Conservation (phyloP, 2,329 filamentous ascomycete species). For the Neocucurbitaria cava region DNA sequence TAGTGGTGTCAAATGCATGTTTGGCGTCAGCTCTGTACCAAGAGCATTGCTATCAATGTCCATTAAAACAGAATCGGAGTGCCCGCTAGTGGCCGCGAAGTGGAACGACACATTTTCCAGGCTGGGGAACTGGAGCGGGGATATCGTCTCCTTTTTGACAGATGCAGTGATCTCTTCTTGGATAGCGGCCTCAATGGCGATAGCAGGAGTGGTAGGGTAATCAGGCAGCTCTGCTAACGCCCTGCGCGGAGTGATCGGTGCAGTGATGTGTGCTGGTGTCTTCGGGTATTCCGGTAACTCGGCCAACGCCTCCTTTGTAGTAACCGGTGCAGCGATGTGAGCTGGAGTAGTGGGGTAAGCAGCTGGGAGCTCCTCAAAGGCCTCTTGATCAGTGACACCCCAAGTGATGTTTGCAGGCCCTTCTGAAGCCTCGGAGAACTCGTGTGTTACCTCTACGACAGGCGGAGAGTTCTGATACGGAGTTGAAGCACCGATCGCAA, state of each 20-base stretch:
- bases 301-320: constrained; percentile 2
- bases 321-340: constrained; percentile 21
- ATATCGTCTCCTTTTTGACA: constrained; percentile 35
- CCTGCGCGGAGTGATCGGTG: constrained; percentile 23
- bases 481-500: not conserved
- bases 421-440: not conserved
- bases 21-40: constrained; percentile 14
- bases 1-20: constrained; percentile 23
- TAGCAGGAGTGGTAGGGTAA: constrained; percentile 31
- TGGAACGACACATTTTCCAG: constrained; percentile 22
- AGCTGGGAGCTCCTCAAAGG: constrained; percentile 2
- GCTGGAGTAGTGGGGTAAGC: constrained; percentile 9
- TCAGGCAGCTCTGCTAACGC: constrained; percentile 24
- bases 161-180: constrained; percentile 35
- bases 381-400: constrained; percentile 4
- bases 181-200: constrained; percentile 33
- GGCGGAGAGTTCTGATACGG: not conserved
- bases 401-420: not conserved
- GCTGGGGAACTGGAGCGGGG: constrained; percentile 19
- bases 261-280: constrained; percentile 21
- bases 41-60: constrained; percentile 19
- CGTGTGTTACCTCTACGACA: not conserved
- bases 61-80: constrained; percentile 17
- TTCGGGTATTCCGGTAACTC: constrained; percentile 10
- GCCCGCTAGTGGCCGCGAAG: constrained; percentile 19